phyloP scores from a whole-genome alignment of 768 basidiomycete species.

The Guyanaporus albipodus region DNA sequence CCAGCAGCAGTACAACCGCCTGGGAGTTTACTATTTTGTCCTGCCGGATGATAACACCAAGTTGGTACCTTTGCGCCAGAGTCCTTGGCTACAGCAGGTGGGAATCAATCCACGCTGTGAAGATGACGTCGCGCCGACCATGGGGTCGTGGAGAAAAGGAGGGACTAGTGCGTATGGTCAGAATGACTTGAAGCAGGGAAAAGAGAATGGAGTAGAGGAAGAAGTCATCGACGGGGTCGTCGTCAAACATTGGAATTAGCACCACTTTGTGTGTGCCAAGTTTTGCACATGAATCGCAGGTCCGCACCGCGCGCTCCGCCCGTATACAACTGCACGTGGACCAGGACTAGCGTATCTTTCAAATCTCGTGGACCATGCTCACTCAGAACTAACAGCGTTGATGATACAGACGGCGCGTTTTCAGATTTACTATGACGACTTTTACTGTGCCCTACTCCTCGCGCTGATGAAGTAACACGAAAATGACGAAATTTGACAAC shows the following conservation, averaged over 20 bases:
- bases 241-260: slow-evolving; percentile 54
- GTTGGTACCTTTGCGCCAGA: slow-evolving; percentile 43
- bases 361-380: no score
- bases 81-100: slow-evolving; percentile 44
- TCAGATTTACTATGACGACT: no score
- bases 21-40: slow-evolving; percentile 58
- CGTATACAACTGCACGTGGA: no score
- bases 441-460: no score
- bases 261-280: no score
- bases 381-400: no score
- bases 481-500: no score
- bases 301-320: no score
- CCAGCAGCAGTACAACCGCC: slow-evolving; percentile 45
- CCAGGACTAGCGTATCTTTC: no score
- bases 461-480: no score
- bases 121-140: slow-evolving; percentile 45
- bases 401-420: no score
- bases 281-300: no score
- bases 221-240: slow-evolving; percentile 52
- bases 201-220: slow-evolving; percentile 46
- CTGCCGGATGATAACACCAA: slow-evolving; percentile 48
- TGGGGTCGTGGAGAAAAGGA: slow-evolving; percentile 49
- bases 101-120: slow-evolving; percentile 39
- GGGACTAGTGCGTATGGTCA: slow-evolving; percentile 52
- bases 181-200: slow-evolving; percentile 38